Evolutionary conservation across 2,329 filamentous ascomycete species (phyloP).

Genomic region (Volutella citrinella): DNA sequence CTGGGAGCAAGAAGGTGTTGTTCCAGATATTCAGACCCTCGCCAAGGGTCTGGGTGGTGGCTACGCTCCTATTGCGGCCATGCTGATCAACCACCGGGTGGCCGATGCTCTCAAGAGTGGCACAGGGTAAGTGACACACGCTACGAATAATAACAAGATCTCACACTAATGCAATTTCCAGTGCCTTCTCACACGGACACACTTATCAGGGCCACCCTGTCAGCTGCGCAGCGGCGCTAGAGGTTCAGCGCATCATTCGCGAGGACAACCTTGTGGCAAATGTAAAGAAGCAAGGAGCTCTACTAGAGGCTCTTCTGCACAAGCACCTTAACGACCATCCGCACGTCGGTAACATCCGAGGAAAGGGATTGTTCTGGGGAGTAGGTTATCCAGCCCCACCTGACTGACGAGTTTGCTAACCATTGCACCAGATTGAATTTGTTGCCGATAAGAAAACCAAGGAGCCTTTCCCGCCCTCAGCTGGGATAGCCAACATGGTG

Average conservation of each 20-base stretch:
- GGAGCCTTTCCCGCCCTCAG: constrained; percentile 28
- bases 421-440: constrained; percentile 22
- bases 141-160: neutral
- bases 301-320: constrained; percentile 16
- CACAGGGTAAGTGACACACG: neutral
- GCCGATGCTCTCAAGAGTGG: constrained; percentile 6
- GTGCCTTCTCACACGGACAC: constrained; percentile 9
- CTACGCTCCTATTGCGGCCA: no score
- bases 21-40: no score
- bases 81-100: constrained; percentile 8
- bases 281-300: constrained; percentile 11
- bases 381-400: constrained; percentile 8
- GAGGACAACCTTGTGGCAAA: constrained; percentile 22
- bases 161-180: constrained; percentile 1
- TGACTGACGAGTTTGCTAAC: constrained; percentile 1
- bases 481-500: constrained; percentile 21
- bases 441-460: constrained; percentile 25
- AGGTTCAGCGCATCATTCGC: constrained; percentile 24
- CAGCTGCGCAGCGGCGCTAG: constrained; percentile 23
- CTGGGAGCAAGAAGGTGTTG: no score
- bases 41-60: no score
- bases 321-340: constrained; percentile 20
- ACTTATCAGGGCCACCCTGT: constrained; percentile 24
- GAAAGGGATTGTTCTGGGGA: constrained; percentile 29
- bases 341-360: constrained; percentile 28